Evolutionary conservation across 805 yeast genomes (phyloP).

Genomic region (Nakazawaea ishiwadae): DNA sequence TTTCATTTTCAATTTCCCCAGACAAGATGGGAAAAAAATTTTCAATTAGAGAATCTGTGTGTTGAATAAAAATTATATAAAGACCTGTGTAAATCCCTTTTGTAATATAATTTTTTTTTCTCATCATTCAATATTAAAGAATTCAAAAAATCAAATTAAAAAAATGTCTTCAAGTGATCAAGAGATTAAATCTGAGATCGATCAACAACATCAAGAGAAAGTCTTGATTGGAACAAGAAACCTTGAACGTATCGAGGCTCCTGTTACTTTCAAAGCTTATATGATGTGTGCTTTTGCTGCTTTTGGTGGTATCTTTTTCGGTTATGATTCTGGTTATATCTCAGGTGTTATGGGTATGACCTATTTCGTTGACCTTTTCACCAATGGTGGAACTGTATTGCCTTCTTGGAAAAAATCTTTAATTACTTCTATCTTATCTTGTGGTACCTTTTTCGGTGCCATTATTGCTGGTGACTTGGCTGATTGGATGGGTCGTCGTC

Average conservation of each 20-base stretch:
- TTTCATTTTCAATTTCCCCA: no score
- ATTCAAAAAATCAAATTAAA: not conserved
- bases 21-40: not conserved
- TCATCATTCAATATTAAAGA: not conserved
- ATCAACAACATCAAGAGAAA: not conserved
- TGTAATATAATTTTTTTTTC: not conserved
- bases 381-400: conserved; percentile 18
- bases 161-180: conserved; percentile 11
- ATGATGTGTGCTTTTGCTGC: conserved; percentile 54
- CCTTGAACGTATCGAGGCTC: conserved; percentile 29
- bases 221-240: conserved; percentile 15
- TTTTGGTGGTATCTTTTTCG: conserved; percentile 62
- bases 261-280: conserved; percentile 31
- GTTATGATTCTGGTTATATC: conserved; percentile 67
- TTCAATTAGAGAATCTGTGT: no score
- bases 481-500: conserved; percentile 41
- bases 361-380: conserved; percentile 30
- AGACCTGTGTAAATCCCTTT: not conserved
- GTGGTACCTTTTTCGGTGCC: conserved; percentile 71
- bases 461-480: conserved; percentile 53
- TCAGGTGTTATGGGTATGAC: conserved; percentile 64
- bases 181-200: conserved; percentile 1
- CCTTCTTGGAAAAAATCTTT: conserved; percentile 32
- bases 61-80: not conserved
- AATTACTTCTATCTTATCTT: conserved; percentile 68